A percentile compares a stretch with the other conserved stretches of the same genome.
These are phyloP conservation scores for Monosporozyma aquatica DNA, from an alignment of 805 yeast genomes.

Conservation along the genomic window DNA sequence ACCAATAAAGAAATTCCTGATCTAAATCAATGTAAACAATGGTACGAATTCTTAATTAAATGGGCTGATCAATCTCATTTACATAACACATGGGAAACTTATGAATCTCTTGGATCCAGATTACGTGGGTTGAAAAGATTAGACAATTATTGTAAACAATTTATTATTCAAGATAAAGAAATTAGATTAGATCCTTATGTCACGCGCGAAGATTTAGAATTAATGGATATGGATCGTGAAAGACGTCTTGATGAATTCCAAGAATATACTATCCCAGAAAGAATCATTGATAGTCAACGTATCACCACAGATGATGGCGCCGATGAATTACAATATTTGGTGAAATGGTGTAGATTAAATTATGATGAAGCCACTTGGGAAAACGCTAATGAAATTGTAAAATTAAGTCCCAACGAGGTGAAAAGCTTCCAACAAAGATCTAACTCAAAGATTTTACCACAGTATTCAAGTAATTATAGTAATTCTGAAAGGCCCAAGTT, in stretches of 20 bases:
- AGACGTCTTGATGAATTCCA: constrained; percentile 72
- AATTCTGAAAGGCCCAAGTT: constrained; percentile 66
- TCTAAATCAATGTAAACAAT: constrained; percentile 46
- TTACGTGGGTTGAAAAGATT: constrained; percentile 73
- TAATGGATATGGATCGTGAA: constrained; percentile 86
- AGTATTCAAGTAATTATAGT: constrained; percentile 69
- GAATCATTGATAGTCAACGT: constrained; percentile 82
- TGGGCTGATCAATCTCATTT: constrained; percentile 86
- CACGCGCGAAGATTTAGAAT: constrained; percentile 85
- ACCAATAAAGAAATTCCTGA: constrained; percentile 31
- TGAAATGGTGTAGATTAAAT: constrained; percentile 88
- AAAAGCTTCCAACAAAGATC: constrained; percentile 71
- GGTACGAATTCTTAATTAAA: constrained; percentile 58
- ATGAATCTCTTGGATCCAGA: constrained; percentile 36
- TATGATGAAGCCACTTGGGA: constrained; percentile 98
- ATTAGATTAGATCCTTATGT: constrained; percentile 71
- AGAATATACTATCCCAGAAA: constrained; percentile 79
- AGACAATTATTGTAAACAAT: constrained; percentile 82
- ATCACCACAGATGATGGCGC: constrained; percentile 44
- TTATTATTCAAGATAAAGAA: constrained; percentile 62
- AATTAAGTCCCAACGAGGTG: constrained; percentile 75
- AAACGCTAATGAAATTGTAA: constrained; percentile 77
- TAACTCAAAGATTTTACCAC: constrained; percentile 78
- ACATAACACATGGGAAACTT: constrained; percentile 91
- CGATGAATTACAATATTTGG: constrained; percentile 67